These are phyloP conservation scores for Microcera coccophila DNA, from an alignment of 2,329 filamentous ascomycete genomes.

Conservation along the genomic window DNA sequence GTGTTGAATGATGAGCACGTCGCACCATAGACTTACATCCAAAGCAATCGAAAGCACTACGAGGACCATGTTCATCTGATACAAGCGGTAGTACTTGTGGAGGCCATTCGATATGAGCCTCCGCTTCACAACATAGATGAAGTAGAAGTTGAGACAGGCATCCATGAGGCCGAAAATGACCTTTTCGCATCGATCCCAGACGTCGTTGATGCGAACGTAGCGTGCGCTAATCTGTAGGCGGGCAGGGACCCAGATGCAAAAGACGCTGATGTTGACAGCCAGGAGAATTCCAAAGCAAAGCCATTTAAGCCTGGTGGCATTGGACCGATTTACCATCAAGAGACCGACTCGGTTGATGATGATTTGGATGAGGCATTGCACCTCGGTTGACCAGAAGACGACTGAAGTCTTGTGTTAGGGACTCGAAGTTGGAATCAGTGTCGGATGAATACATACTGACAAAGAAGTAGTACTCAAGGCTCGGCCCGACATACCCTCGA, in stretches of 20 bases:
- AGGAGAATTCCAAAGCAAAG: conserved; percentile 40
- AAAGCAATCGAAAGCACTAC: conserved; percentile 28
- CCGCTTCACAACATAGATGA: conserved; percentile 40
- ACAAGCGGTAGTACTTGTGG: conserved; percentile 46
- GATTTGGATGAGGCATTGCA: conserved; percentile 45
- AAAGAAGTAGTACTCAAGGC: conserved; percentile 29
- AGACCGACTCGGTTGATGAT: conserved; percentile 49
- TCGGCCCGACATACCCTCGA: conserved; percentile 22
- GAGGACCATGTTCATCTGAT: conserved; percentile 33
- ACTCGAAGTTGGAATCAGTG: rapidly evolving
- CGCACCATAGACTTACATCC: conserved; percentile 13
- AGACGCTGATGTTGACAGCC: conserved; percentile 46
- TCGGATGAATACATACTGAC: conserved; percentile 22
- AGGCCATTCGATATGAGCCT: conserved; percentile 46
- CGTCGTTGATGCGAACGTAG: conserved; percentile 41
- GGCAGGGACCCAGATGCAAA: conserved; percentile 49
- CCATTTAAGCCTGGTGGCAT: conserved; percentile 39
- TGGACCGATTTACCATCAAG: conserved; percentile 38
- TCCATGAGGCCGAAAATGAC: conserved; percentile 46
- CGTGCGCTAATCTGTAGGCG: conserved; percentile 37
- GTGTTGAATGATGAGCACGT: neutral
- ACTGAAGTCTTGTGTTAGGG: conserved; percentile 22
- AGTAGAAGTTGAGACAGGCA: conserved; percentile 45
- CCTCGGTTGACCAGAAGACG: conserved; percentile 35
- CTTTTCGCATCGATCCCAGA: conserved; percentile 52